Evolutionary conservation across 129 eudicot genomes (phyloP), one percentile per base, ranked within the genome.

Genomic region (Pulicaria dysenterica): DNA sequence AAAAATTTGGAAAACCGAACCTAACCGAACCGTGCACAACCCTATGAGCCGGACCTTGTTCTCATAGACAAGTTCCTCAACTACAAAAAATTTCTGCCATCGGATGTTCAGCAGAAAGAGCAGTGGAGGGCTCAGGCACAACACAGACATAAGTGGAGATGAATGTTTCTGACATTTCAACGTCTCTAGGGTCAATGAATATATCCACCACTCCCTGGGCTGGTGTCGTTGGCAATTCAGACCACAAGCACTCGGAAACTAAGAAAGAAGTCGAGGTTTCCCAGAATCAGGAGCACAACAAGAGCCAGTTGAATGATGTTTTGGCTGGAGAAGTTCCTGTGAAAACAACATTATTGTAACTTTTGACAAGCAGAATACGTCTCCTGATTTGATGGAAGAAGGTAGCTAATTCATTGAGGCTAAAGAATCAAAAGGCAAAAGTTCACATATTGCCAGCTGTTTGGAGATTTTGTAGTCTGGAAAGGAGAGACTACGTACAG

Each of bases 61-160:
- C n/a, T n/a, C n/a, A n/a, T n/a, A n/a, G n/a, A n/a, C n/a, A n/a
- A n/a, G n/a, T n/a, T n/a, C n/a, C n/a, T n/a, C n/a, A n/a, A n/a
- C n/a, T n/a, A n/a, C n/a, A n/a, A n/a, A n/a, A n/a, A n/a, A n/a
- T n/a, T n/a, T n/a, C n/a, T n/a, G n/a, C n/a, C n/a, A n/a, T n/a
- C n/a, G n/a, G n/a, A n/a, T n/a, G n/a, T 94, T 74, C 99, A 94
- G 59, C 88, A 90, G 81, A 97, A 94, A 82, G 96, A 90, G 76
- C 96, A 90, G 80, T 69, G 85, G 65, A 83, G 86, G 78, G 90
- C 91, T 16, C 82, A 50, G 7, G 64, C 45, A n/a, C n/a, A n/a
- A 58, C 65, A 6, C 54, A 69, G 58, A 15, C 53, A 16, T 62
- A 59, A 4, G 81, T 70, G 65, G 96, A 88, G 39, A 75, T 56